A percentile compares a stretch with the other conserved stretches of the same genome.
Conservation (phyloP, 768 basidiomycete genomes). For the Boletellus ananiceps region DNA sequence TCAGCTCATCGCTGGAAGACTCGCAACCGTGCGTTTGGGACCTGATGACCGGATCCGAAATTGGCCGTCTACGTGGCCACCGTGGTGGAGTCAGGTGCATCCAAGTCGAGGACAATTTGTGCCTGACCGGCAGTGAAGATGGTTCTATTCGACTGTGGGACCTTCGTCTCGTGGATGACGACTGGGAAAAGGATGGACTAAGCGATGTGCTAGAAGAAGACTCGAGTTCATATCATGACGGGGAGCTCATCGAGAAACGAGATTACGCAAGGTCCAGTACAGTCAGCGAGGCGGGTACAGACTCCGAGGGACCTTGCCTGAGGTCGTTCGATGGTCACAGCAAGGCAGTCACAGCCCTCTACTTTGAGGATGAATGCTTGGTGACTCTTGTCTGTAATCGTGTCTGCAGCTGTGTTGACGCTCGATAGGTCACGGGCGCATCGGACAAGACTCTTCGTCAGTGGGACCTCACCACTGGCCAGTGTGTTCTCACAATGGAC, state of each 20-base stretch:
- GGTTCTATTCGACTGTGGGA: conserved; percentile 89
- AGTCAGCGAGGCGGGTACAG: conserved; percentile 39
- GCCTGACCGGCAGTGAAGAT: conserved; percentile 88
- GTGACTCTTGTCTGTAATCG: conserved; percentile 40
- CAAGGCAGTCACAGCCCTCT: conserved; percentile 88
- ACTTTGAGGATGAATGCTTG: conserved; percentile 92
- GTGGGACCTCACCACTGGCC: conserved; percentile 96
- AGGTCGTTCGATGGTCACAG: conserved; percentile 85
- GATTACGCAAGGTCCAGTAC: conserved; percentile 40
- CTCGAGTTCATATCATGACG: conserved; percentile 34
- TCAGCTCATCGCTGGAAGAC: conserved; percentile 84
- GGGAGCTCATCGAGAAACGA: conserved; percentile 35
- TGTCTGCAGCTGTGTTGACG: conserved; percentile 13
- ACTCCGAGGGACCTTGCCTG: conserved; percentile 50
- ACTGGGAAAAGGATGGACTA: conserved; percentile 49
- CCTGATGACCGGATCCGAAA: conserved; percentile 80
- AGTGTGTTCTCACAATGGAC: conserved; percentile 99
- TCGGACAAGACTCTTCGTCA: conserved; percentile 98
- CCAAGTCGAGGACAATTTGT: conserved; percentile 89
- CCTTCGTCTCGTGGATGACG: conserved; percentile 75
- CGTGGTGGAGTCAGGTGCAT: conserved; percentile 77
- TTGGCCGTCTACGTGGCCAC: conserved; percentile 83
- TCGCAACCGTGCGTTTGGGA: conserved; percentile 92
- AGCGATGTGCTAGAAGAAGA: conserved; percentile 65
- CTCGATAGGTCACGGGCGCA: conserved; percentile 86